Conservation (phyloP, 1,139 yeast species). For the Debaryomycetaceae sp. region DNA sequence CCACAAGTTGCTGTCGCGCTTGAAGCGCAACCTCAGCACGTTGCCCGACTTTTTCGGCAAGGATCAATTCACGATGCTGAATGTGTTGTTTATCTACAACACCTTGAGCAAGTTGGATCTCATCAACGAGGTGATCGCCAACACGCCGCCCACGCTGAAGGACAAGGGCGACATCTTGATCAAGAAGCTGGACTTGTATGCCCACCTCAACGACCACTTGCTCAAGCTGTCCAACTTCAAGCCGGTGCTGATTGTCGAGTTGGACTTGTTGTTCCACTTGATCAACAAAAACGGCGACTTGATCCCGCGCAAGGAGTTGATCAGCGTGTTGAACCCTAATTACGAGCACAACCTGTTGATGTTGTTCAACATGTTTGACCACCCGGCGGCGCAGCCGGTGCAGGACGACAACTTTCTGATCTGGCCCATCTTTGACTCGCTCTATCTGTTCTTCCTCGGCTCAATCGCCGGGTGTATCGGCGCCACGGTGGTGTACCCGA, state of each 20-base stretch:
- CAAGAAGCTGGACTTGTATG: conserved; percentile 38
- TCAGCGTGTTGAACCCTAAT: conserved; percentile 45
- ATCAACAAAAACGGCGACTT: conserved; percentile 45
- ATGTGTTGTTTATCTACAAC: conserved; percentile 41
- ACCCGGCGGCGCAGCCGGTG: conserved; percentile 36
- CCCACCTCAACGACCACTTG: conserved; percentile 47
- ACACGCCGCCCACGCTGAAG: conserved; percentile 43
- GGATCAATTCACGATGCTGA: conserved; percentile 35
- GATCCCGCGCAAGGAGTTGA: conserved; percentile 49
- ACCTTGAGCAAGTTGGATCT: conserved; percentile 42
- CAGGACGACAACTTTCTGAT: conserved; percentile 39
- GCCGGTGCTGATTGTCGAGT: conserved; percentile 41
- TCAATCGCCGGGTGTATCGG: conserved; percentile 97
- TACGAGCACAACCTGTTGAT: conserved; percentile 33
- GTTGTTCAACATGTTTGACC: conserved; percentile 38
- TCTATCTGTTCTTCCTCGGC: conserved; percentile 84
- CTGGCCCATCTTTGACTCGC: conserved; percentile 72
- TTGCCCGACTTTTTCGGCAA: conserved; percentile 37
- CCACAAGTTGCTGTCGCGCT: conserved; percentile 38
- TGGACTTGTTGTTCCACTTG: conserved; percentile 43
- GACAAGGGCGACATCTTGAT: conserved; percentile 45
- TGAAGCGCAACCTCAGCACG: conserved; percentile 31
- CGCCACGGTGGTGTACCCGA: conserved; percentile 97
- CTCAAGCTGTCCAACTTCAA: conserved; percentile 51
- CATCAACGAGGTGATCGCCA: conserved; percentile 59